Percentiles rank a stretch among this genome's conserved stretches.
These are phyloP conservation scores for Aspergillus pseudotamarii DNA, from an alignment of 2,329 filamentous ascomycete genomes.

Conservation along the genomic window DNA sequence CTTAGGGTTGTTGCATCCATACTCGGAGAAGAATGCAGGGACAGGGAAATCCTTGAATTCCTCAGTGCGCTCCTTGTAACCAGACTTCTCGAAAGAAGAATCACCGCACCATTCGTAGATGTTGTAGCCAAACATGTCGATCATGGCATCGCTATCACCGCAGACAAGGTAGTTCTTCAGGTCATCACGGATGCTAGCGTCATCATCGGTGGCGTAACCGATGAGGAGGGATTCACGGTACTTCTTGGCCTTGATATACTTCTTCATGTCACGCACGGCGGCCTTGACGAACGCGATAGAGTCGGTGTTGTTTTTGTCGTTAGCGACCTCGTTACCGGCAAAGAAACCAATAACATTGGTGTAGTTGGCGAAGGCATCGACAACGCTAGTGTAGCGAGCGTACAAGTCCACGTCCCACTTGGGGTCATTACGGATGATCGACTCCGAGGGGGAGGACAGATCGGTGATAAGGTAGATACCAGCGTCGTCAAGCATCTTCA, in stretches of 20 bases:
- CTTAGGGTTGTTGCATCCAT: conserved; percentile 81
- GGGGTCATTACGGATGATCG: conserved; percentile 81
- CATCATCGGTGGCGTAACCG: conserved; percentile 95
- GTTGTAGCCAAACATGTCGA: conserved; percentile 99
- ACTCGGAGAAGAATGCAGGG: conserved; percentile 97
- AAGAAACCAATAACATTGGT: conserved; percentile 96
- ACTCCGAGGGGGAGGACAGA: conserved; percentile 76
- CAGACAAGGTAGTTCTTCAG: conserved; percentile 96
- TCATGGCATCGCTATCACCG: conserved; percentile 64
- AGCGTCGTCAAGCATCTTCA: conserved; percentile 76
- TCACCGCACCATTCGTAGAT: conserved; percentile 99
- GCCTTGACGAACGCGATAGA: conserved; percentile 97
- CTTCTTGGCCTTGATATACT: conserved; percentile 80
- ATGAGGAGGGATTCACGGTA: conserved; percentile 77
- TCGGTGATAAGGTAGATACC: conserved; percentile 97
- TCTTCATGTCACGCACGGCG: conserved; percentile 93
- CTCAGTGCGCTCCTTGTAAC: conserved; percentile 78
- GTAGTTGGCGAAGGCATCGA: conserved; percentile 81
- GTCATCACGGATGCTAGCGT: conserved; percentile 76
- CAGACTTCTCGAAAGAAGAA: conserved; percentile 74
- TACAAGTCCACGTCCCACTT: conserved; percentile 79
- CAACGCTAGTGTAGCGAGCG: conserved; percentile 77
- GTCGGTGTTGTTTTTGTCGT: conserved; percentile 82
- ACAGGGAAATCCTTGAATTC: conserved; percentile 91
- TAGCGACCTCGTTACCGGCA: conserved; percentile 95